Percentiles rank a stretch among this genome's conserved stretches.
Conservation (phyloP, 371 early-diverging fungal genomes). For the Syncephalastrum contaminatum region DNA sequence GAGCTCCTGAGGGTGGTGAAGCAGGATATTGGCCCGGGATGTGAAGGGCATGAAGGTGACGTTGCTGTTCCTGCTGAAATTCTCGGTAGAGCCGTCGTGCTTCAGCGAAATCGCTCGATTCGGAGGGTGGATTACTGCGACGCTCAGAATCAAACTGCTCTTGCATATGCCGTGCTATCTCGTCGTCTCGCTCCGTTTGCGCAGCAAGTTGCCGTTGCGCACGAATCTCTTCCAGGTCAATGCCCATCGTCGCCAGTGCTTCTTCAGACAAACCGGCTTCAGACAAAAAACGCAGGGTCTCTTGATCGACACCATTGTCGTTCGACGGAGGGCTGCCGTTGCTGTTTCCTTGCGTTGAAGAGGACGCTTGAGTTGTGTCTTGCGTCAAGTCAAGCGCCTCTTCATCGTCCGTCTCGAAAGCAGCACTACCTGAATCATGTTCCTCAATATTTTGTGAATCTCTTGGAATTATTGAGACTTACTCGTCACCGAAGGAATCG, state of each 20-base stretch:
- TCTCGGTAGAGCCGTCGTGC: not conserved
- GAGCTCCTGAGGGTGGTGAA: not conserved
- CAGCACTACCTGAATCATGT: too few relatives aligned
- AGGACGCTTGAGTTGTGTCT: slow-evolving; percentile 57
- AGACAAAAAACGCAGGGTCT: slow-evolving; percentile 8
- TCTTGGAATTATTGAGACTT: too few relatives aligned
- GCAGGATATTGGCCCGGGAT: too few relatives aligned
- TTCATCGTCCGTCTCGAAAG: slow-evolving; percentile 39
- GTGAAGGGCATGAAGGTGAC: not conserved
- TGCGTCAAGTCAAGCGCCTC: slow-evolving; percentile 78
- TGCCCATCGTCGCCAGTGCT: slow-evolving; percentile 15
- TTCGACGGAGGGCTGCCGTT: not conserved
- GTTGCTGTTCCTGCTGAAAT: not conserved
- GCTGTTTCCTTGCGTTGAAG: too few relatives aligned
- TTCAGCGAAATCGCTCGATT: not conserved
- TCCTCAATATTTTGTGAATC: too few relatives aligned
- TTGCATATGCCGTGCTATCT: slow-evolving; percentile 16
- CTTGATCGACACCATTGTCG: slow-evolving; percentile 8
- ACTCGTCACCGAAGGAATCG: too few relatives aligned
- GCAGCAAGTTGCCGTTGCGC: slow-evolving; percentile 17
- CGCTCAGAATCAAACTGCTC: slow-evolving; percentile 14
- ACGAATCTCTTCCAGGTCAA: slow-evolving; percentile 20
- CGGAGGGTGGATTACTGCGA: too few relatives aligned
- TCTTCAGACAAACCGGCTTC: slow-evolving; percentile 18
- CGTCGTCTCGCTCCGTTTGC: slow-evolving; percentile 12